Base-by-base conservation (phyloP, 306 rosid genomes). In the Mimosa bimucronata region DNA sequence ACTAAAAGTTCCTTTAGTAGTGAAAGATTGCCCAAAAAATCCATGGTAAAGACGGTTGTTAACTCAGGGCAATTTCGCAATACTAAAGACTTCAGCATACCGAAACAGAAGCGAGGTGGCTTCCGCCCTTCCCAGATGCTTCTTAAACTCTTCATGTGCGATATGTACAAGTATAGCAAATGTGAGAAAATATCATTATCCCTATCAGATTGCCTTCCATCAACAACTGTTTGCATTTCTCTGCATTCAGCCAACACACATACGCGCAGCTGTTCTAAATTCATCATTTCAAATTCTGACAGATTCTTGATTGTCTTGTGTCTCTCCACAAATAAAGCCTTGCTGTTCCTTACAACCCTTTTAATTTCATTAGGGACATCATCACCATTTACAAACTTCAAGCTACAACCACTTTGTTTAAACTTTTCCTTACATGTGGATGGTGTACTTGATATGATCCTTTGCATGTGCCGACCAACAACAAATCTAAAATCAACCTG, bases 391-490 rank as follows among this genome's bases (percentile, higher is more conserved):
- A 79, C 42, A 11, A 55, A 57, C 45, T 14, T 70, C 2, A 79
- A 40, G 46, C 82, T 69, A 18, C 45, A 7, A 8, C 57, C 7
- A 13, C 15, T 18, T 40, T 18, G 46, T 16, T 57, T 29, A 12
- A 79, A 58, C 21, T 28, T 29, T 38, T 19, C 29, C 37, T 71
- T 66, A 61, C 46, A 52, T 2, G 28, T 6, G 6, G 42, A 14
- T 5, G 83, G 73, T 13, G 13, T 34, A n/a, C 65, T 65, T 19
- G 78, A 46, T n/a, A 72, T 30, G 77, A 72, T 72, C 42, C 46
- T 13, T 13, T 58, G 16, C 16, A 31, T 66, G 19, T 57, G 61
- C 6, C 1, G 8, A 19, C 73, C 73, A 67, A 67, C 73, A 67
- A 67, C 13, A 67, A 67, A 67, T n/a, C 73, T 38, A 40, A 21